These are phyloP conservation scores for Cucurbita moschata DNA, from an alignment of 306 rosid species.

Conservation along the genomic window DNA sequence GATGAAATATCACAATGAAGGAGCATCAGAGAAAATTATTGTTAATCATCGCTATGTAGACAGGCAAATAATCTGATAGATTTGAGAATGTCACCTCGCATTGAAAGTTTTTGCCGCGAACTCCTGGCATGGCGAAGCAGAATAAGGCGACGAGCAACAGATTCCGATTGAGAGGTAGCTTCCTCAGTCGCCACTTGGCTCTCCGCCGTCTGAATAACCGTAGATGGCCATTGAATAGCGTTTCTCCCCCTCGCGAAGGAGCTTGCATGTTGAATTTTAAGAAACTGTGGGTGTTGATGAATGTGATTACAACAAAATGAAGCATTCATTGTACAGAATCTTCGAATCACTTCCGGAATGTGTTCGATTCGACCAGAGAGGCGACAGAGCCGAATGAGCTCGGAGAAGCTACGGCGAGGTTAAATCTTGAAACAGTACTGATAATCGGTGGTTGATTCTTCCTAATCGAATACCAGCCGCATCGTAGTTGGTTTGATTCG, in stretches of 20 bases:
- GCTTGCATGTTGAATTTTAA: background rate
- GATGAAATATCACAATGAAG: background rate
- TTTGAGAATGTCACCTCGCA: conserved; percentile 33
- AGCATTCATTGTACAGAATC: background rate
- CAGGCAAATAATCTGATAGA: background rate
- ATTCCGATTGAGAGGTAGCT: conserved; percentile 20
- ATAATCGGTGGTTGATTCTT: background rate
- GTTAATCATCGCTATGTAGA: background rate
- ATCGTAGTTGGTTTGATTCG: background rate
- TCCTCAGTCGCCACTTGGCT: conserved; percentile 23
- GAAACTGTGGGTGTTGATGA: background rate
- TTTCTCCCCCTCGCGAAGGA: conserved; percentile 14
- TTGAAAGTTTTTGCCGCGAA: conserved; percentile 49
- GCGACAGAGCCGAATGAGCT: background rate
- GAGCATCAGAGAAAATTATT: background rate
- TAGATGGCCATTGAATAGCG: conserved; percentile 24
- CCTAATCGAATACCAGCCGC: background rate
- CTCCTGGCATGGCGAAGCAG: conserved; percentile 85
- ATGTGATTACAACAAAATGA: conserved; percentile 10
- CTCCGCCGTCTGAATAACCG: conserved; percentile 36
- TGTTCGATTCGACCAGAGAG: background rate
- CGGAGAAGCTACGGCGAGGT: background rate
- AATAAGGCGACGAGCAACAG: conserved; percentile 77
- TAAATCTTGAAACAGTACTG: background rate
- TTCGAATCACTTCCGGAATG: background rate